Conservation (phyloP, 1,139 yeast species). For the Taiozyma sp. region DNA sequence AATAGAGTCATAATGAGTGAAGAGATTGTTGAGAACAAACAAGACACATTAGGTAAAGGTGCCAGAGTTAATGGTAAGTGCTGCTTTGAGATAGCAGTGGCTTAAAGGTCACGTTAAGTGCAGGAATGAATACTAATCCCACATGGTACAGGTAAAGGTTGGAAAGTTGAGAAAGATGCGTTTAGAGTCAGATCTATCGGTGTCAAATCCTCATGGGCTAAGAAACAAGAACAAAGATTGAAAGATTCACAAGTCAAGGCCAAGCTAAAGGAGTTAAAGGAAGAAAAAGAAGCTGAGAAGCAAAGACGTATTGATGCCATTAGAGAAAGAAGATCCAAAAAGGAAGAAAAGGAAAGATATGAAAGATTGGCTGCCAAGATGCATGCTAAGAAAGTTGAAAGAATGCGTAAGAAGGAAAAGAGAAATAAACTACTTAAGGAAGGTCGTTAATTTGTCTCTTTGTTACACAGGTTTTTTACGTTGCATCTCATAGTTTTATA, state of each 20-base stretch:
- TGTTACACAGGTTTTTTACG: background rate
- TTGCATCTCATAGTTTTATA: background rate
- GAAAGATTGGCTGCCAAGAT: conserved; percentile 66
- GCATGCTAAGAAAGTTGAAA: conserved; percentile 76
- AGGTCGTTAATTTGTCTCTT: conserved; percentile 33
- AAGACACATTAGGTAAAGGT: conserved; percentile 9
- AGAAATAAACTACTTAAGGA: conserved; percentile 76
- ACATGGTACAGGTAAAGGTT: conserved; percentile 38
- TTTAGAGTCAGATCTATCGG: conserved; percentile 32
- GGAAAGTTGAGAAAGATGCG: conserved; percentile 53
- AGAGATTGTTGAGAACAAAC: background rate
- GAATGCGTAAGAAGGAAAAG: conserved; percentile 77
- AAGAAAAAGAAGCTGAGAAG: conserved; percentile 56
- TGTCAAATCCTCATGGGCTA: conserved; percentile 34
- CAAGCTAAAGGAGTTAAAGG: conserved; percentile 49
- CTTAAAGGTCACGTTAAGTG: background rate
- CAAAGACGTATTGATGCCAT: conserved; percentile 46
- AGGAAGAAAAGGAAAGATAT: conserved; percentile 71
- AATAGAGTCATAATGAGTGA: conserved; percentile 2
- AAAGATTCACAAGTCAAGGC: conserved; percentile 36
- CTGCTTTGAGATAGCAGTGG: background rate
- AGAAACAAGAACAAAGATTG: conserved; percentile 32
- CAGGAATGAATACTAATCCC: background rate
- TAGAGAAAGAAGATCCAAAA: conserved; percentile 62
- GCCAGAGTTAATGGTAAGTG: conserved; percentile 22